Conservation (phyloP, 108 stramenopile species). For the Epipyxis sp. region DNA sequence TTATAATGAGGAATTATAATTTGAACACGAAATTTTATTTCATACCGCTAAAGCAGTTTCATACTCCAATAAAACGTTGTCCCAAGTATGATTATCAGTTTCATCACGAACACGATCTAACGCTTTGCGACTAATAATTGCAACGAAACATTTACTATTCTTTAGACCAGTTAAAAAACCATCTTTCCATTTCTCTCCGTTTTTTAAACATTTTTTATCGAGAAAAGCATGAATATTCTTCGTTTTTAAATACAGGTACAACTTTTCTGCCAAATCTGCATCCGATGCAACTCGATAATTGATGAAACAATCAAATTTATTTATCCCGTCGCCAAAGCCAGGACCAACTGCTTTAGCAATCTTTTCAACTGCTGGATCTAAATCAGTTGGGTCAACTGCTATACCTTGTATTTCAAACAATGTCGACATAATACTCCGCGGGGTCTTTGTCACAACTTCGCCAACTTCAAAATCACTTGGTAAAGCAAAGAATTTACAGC, state of each 20-base stretch:
- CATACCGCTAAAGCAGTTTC: slow-evolving; percentile 9
- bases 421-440: background rate
- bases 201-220: slow-evolving; percentile 15
- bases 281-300: slow-evolving; percentile 26
- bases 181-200: slow-evolving; percentile 23
- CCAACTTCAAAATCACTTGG: background rate
- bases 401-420: slow-evolving; percentile 26
- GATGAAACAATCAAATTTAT: slow-evolving; percentile 18
- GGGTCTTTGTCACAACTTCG: background rate
- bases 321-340: slow-evolving; percentile 14
- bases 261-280: slow-evolving; percentile 20
- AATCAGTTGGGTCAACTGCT: slow-evolving; percentile 15
- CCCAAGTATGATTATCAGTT: background rate
- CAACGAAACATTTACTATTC: slow-evolving; percentile 17
- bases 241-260: background rate
- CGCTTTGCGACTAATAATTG: background rate
- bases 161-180: slow-evolving; percentile 4
- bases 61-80: slow-evolving; percentile 14
- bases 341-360: slow-evolving; percentile 6
- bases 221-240: slow-evolving; percentile 14
- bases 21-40: background rate
- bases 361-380: slow-evolving; percentile 12
- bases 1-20: background rate
- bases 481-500: background rate
- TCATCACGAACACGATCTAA: slow-evolving; percentile 25